These are phyloP conservation scores for Neoboletus subvelutipes DNA, from an alignment of 768 basidiomycete species.

Conservation along the genomic window DNA sequence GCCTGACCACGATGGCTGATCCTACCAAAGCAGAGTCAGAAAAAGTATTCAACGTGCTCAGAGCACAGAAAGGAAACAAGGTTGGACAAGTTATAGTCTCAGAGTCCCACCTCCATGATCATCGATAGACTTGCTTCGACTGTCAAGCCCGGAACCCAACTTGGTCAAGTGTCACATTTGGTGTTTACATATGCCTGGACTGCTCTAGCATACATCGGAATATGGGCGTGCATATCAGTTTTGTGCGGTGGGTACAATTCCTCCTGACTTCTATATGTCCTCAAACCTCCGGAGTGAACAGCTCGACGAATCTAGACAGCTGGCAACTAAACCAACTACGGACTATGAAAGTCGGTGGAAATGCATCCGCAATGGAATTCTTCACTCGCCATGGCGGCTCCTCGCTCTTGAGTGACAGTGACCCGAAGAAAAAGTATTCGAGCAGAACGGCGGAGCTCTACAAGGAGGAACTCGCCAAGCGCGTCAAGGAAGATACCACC, in stretches of 20 bases:
- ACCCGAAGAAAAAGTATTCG: conserved; percentile 89
- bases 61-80: conserved; percentile 86
- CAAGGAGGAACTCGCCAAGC: conserved; percentile 83
- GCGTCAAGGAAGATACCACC: conserved; percentile 72
- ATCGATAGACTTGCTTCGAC: conserved; percentile 81
- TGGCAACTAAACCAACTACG: conserved; percentile 92
- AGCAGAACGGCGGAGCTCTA: conserved; percentile 83
- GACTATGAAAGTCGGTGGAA: conserved; percentile 96
- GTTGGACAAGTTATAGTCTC: conserved; percentile 34
- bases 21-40: conserved; percentile 87
- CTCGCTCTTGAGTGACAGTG: conserved; percentile 64
- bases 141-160: conserved; percentile 95
- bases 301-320: conserved; percentile 93
- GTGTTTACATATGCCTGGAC: conserved; percentile 95
- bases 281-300: conserved; percentile 36
- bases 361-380: conserved; percentile 82
- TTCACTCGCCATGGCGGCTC: conserved; percentile 85
- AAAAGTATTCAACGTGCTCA: conserved; percentile 79
- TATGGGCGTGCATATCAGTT: conserved; percentile 97
- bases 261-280: neutral
- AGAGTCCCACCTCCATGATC: conserved; percentile 2
- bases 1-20: conserved; percentile 53
- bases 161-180: conserved; percentile 96
- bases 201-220: conserved; percentile 95
- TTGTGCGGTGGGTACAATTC: conserved; percentile 71